Percentiles rank a stretch among this genome's conserved stretches.
phyloP scores from a whole-genome alignment of 1,139 yeast genomes.

The Arxiozyma heterogenica region DNA sequence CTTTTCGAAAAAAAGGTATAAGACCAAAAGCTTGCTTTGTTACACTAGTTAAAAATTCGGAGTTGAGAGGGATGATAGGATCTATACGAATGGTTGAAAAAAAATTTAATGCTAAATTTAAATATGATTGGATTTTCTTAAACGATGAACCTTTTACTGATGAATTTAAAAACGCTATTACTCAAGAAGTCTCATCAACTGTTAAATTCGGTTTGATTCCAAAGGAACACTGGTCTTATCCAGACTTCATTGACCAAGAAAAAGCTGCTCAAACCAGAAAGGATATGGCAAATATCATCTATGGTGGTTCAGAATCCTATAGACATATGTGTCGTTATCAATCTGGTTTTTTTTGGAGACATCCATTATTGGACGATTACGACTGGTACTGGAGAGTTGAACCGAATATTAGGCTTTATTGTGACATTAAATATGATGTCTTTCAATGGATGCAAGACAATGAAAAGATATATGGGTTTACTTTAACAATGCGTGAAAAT shows the following conservation, averaged over 20 bases:
- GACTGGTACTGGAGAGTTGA: constrained; percentile 96
- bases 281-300: constrained; percentile 46
- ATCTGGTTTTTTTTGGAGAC: constrained; percentile 84
- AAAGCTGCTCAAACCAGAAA: constrained; percentile 47
- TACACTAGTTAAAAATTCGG: constrained; percentile 63
- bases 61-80: constrained; percentile 46
- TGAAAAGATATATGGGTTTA: constrained; percentile 64
- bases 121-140: constrained; percentile 72
- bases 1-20: constrained; percentile 12
- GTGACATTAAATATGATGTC: constrained; percentile 75
- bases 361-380: constrained; percentile 58
- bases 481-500: constrained; percentile 79
- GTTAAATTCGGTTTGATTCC: constrained; percentile 52
- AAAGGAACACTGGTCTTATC: constrained; percentile 47
- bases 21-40: constrained; percentile 57
- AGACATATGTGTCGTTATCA: constrained; percentile 91
- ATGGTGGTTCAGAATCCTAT: constrained; percentile 57
- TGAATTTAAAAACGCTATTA: constrained; percentile 41
- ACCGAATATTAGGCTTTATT: constrained; percentile 66
- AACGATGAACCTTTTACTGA: constrained; percentile 62
- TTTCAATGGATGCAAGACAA: constrained; percentile 78
- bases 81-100: constrained; percentile 47
- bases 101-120: constrained; percentile 57
- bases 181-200: constrained; percentile 38
- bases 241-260: constrained; percentile 50